These are phyloP conservation scores for Vitis riparia DNA, from an alignment of 164 flowering plant genomes.

Conservation along the genomic window DNA sequence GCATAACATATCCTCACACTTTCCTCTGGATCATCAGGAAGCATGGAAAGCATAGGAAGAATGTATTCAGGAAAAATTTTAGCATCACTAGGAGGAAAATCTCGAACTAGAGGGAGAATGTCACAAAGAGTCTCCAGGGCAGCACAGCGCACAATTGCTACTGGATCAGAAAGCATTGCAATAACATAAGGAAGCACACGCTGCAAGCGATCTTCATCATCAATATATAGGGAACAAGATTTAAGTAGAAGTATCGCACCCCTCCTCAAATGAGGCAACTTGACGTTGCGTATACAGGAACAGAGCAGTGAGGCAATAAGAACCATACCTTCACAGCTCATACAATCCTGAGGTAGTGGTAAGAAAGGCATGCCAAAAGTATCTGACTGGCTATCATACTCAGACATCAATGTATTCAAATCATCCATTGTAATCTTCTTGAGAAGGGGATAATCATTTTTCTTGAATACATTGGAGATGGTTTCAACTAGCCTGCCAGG, in stretches of 20 bases:
- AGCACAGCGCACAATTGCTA: constrained; percentile 97
- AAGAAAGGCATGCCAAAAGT: constrained; percentile 66
- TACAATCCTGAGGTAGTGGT: constrained; percentile 48
- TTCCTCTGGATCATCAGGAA: constrained; percentile 99
- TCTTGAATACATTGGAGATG: constrained; percentile 48
- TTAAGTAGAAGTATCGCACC: constrained; percentile 74
- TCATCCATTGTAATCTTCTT: constrained; percentile 57
- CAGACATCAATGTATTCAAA: constrained; percentile 62
- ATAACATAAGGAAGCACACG: constrained; percentile 91
- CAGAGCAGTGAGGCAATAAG: constrained; percentile 89
- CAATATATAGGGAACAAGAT: constrained; percentile 72
- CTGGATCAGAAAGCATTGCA: constrained; percentile 90
- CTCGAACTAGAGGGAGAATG: constrained; percentile 83
- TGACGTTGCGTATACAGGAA: constrained; percentile 92
- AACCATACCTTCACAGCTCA: constrained; percentile 96
- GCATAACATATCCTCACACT: constrained; percentile 96
- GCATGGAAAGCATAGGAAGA: constrained; percentile 97
- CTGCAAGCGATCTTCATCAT: constrained; percentile 94
- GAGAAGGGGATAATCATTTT: constrained; percentile 49
- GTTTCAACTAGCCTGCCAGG: constrained; percentile 43
- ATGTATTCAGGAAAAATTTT: constrained; percentile 97
- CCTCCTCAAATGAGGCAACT: constrained; percentile 86
- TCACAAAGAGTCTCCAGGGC: constrained; percentile 89
- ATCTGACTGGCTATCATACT: constrained; percentile 69
- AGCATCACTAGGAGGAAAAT: constrained; percentile 99